These are phyloP conservation scores for Globomyces sp. DNA, from an alignment of 371 early-diverging fungal species.

Conservation along the genomic window DNA sequence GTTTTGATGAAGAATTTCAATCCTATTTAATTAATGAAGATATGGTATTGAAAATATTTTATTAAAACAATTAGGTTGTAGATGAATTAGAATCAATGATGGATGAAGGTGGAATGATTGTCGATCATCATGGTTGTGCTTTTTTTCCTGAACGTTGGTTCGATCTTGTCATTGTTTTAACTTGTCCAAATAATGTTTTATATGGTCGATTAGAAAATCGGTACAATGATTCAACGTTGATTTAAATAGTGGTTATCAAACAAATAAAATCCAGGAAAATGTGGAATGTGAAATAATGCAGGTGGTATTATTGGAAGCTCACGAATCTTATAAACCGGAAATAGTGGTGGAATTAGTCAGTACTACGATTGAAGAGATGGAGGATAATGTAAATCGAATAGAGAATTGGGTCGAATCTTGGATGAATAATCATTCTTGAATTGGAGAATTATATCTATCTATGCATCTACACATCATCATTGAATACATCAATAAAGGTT, in stretches of 20 bases:
- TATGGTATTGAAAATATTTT: conserved; percentile 54
- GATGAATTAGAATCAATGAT: conserved; percentile 85
- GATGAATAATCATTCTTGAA: neutral
- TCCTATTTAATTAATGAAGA: conserved; percentile 92
- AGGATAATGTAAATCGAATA: conserved; percentile 76
- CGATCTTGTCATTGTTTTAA: conserved; percentile 92
- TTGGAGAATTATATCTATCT: no score
- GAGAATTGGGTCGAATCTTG: conserved; percentile 52
- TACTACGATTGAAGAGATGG: conserved; percentile 85
- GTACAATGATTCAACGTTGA: conserved; percentile 39
- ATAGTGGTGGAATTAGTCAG: conserved; percentile 79
- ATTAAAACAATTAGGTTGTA: conserved; percentile 50
- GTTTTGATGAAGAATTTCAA: conserved; percentile 85
- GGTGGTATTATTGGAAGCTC: conserved; percentile 89
- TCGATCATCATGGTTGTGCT: conserved; percentile 93
- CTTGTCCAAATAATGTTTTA: conserved; percentile 74
- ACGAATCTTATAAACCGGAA: conserved; percentile 76
- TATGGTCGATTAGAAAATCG: conserved; percentile 83
- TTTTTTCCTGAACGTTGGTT: conserved; percentile 96
- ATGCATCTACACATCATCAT: no score
- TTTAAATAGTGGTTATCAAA: conserved; percentile 72
- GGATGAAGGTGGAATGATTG: conserved; percentile 77
- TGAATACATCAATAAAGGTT: no score
- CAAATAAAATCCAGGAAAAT: conserved; percentile 92
- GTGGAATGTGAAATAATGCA: conserved; percentile 98